phyloP scores from a whole-genome alignment of 2,329 filamentous ascomycete genomes.

The Cytospora schulzeri region DNA sequence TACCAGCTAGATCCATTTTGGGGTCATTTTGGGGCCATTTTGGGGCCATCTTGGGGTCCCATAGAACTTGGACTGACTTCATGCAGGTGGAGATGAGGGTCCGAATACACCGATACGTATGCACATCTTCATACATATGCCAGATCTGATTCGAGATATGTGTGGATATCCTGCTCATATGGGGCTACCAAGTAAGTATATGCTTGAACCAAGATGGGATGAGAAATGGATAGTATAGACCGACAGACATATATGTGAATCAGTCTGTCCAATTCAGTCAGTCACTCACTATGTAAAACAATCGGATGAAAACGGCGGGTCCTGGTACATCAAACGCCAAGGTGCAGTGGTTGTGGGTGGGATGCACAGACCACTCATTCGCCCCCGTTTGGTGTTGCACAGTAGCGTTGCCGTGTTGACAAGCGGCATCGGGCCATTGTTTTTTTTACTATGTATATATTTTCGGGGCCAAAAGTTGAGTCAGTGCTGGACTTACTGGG shows the following conservation, averaged over 20 bases:
- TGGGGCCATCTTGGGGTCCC: too few relatives aligned
- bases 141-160: neutral
- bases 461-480: neutral
- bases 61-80: neutral
- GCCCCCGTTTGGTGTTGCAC: neutral
- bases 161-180: neutral
- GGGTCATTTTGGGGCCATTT: too few relatives aligned
- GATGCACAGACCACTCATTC: neutral
- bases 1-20: too few relatives aligned
- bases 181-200: too few relatives aligned
- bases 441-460: too few relatives aligned
- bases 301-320: neutral
- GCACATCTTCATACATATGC: neutral
- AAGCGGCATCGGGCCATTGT: neutral
- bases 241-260: too few relatives aligned
- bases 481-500: neutral
- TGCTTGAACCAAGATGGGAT: too few relatives aligned
- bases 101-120: neutral
- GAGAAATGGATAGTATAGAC: too few relatives aligned
- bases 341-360: neutral
- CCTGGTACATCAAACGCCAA: neutral
- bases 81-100: conserved; percentile 1
- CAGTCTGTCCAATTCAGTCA: neutral
- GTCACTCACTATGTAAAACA: neutral
- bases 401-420: neutral